These are phyloP conservation scores for Yamadazyma dushanensis DNA, from an alignment of 1,139 yeast species.

Conservation along the genomic window DNA sequence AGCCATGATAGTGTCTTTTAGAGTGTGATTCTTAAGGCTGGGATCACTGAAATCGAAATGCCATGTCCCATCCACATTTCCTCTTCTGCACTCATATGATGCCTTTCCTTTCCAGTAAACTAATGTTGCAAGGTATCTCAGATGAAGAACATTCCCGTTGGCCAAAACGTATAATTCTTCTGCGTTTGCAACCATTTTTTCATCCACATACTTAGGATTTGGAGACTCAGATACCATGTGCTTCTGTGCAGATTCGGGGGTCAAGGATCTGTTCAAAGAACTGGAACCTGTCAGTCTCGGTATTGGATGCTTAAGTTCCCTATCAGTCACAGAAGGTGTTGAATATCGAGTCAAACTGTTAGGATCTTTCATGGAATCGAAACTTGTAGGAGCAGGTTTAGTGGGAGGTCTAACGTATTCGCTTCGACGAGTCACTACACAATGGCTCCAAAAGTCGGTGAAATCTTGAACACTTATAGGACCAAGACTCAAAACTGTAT, in stretches of 20 bases:
- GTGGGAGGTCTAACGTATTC: neutral
- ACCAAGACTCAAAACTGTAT: slow-evolving; percentile 3
- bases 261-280: too few species aligned
- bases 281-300: too few species aligned
- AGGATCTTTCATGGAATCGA: slow-evolving; percentile 9
- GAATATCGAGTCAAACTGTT: too few species aligned
- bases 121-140: slow-evolving; percentile 14
- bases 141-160: slow-evolving; percentile 19
- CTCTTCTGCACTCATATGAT: slow-evolving; percentile 10
- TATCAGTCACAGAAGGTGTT: too few species aligned
- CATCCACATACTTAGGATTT: slow-evolving; percentile 8
- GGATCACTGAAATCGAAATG: slow-evolving; percentile 8
- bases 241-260: neutral
- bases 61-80: slow-evolving; percentile 14
- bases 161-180: slow-evolving; percentile 8
- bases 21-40: slow-evolving; percentile 8
- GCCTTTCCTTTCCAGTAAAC: slow-evolving; percentile 12
- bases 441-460: slow-evolving; percentile 14
- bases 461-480: slow-evolving; percentile 8
- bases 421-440: slow-evolving; percentile 3
- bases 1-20: slow-evolving; percentile 13
- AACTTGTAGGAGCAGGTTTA: slow-evolving; percentile 8
- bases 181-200: slow-evolving; percentile 5
- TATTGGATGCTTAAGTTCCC: too few species aligned
- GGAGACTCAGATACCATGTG: neutral